Conservation (phyloP, 1,284 basidiomycete genomes). For the Tetrapyrgos nigripes region DNA sequence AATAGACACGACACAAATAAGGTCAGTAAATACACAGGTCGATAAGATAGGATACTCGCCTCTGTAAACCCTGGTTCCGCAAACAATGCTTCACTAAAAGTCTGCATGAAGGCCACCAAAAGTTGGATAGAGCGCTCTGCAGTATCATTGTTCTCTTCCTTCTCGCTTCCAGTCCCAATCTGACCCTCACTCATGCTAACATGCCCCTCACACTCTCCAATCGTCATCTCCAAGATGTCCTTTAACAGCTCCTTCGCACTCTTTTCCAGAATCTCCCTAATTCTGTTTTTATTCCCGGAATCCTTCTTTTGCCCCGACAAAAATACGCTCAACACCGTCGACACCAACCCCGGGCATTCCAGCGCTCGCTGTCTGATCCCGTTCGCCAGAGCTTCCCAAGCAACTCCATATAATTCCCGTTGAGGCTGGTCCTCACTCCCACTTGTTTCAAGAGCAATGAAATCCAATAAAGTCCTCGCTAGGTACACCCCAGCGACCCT, state of each 20-base stretch:
- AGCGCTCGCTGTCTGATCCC: constrained; percentile 27
- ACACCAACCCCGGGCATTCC: constrained; percentile 39
- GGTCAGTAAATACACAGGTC: background rate
- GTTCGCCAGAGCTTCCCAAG: constrained; percentile 48
- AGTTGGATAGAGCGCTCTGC: constrained; percentile 17
- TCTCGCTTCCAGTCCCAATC: background rate
- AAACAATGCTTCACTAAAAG: constrained; percentile 51
- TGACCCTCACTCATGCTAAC: background rate
- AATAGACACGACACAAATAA: background rate
- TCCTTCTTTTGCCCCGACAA: background rate
- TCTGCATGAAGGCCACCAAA: constrained; percentile 45
- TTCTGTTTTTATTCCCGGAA: constrained; percentile 23
- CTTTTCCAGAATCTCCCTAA: constrained; percentile 26
- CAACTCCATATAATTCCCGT: constrained; percentile 46
- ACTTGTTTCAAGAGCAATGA: constrained; percentile 53
- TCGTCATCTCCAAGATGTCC: constrained; percentile 33
- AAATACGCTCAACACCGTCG: constrained; percentile 51
- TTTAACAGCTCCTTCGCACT: constrained; percentile 30
- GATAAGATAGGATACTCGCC: constrained; percentile 43
- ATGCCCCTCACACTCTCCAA: constrained; percentile 35
- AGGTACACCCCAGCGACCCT: constrained; percentile 50
- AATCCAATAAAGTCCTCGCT: constrained; percentile 46
- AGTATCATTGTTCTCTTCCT: constrained; percentile 11
- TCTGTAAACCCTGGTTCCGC: constrained; percentile 41
- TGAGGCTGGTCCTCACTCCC: constrained; percentile 21